phyloP scores from a whole-genome alignment of 306 rosid genomes.

The Clitoria ternatea region DNA sequence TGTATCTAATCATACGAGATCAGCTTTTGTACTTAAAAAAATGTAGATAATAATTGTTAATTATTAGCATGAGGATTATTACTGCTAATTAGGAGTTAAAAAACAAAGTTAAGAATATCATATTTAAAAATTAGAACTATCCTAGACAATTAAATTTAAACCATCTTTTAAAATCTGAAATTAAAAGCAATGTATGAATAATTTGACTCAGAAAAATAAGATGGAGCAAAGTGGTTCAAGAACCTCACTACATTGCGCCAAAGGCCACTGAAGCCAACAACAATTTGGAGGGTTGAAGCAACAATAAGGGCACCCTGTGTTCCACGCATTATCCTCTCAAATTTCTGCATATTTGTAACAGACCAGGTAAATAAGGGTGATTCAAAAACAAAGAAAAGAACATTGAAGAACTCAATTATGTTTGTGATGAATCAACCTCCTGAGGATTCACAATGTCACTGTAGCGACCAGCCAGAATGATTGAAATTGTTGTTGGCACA shows the following conservation, averaged over 20 bases:
- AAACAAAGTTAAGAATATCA: neutral
- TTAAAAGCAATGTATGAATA: neutral
- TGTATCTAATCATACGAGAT: neutral
- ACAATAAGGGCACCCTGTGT: slow-evolving; percentile 96
- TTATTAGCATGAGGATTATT: neutral
- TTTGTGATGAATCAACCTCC: slow-evolving; percentile 52
- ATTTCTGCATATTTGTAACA: slow-evolving; percentile 56
- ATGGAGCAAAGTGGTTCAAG: neutral
- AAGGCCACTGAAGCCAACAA: slow-evolving; percentile 97
- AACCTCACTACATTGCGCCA: slow-evolving; percentile 98
- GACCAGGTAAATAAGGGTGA: slow-evolving; percentile 2
- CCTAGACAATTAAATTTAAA: neutral
- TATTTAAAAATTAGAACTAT: neutral
- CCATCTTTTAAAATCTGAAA: neutral
- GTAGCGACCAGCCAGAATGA: slow-evolving; percentile 84
- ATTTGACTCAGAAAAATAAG: neutral
- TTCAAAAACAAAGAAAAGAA: neutral
- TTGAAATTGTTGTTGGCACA: slow-evolving; percentile 94
- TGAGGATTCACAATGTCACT: slow-evolving; percentile 71
- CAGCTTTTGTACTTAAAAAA: neutral
- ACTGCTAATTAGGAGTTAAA: neutral
- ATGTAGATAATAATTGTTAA: neutral
- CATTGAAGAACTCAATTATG: neutral
- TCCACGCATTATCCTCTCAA: slow-evolving; percentile 89
- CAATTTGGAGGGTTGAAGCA: slow-evolving; percentile 95